Evolutionary conservation across 139 green algal species (phyloP), one percentile per base, ranked within the genome.

Genomic region (Tetradesmus lagerheimii): DNA sequence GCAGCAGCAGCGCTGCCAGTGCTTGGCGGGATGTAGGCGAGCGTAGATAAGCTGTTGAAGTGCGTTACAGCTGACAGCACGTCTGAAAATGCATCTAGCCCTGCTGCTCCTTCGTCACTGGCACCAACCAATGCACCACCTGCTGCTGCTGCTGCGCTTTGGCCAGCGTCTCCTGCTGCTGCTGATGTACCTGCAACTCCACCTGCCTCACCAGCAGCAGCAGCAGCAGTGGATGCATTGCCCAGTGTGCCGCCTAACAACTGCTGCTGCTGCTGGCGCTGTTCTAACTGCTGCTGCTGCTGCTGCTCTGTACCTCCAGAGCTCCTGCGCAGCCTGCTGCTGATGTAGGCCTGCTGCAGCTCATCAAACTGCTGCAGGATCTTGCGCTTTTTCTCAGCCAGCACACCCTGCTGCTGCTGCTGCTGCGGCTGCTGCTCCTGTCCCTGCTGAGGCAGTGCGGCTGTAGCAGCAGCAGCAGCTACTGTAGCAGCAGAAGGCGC

Each of bases 301-400:
- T 25, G 83, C n/a, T 25, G 43, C 31, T 47, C 37, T 45, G 74
- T 15, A 29, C 38, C 29, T 1, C 20, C 66, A 34, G 84, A 76
- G 18, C 0, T 38, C 5, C 34, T 38, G 39, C 14, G 31, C 39
- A 41, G 38, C 41, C 86, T 39, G 80, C 95, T 78, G 71, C 45
- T 90, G 64, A 97, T 75, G 89, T 97, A 97, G n/a, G 90, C 93
- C 75, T 93, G 83, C 90, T 97, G 93, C 87, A 97, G 89, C 25
- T 96, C 91, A 20, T 96, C 94, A 90, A 97, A 96, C 91, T 97
- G 94, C 14, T 92, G 91, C 31, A 94, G 74, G 37, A 97, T 94
- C 57, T 94, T 94, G 31, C 93, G 93, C 89, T 94, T 93, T 82
- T 95, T 96, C 35, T 90, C 64, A n/a, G 66, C 78, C 81, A 29